A percentile compares a stretch with the other conserved stretches of the same genome.
These are phyloP conservation scores for Starmera caribaea DNA, from an alignment of 805 yeast species.

Conservation along the genomic window DNA sequence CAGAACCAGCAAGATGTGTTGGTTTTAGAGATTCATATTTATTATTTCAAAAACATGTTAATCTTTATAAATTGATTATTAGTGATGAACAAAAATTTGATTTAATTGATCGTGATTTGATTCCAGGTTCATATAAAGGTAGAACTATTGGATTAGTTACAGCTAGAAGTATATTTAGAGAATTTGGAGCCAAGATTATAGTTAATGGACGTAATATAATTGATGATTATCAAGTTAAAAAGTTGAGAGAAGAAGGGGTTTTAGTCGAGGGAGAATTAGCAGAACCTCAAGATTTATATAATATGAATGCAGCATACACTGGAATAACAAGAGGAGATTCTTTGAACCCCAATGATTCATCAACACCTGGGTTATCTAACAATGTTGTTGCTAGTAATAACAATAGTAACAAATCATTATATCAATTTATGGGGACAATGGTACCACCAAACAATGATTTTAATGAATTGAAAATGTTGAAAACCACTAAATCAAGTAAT, in stretches of 20 bases:
- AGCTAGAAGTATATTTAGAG: slow-evolving; percentile 81
- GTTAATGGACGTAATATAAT: slow-evolving; percentile 68
- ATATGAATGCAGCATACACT: too few species aligned
- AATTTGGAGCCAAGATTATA: slow-evolving; percentile 82
- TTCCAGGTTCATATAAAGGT: slow-evolving; percentile 88
- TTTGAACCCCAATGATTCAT: slow-evolving; percentile 29
- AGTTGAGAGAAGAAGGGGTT: slow-evolving; percentile 41
- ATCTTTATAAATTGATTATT: slow-evolving; percentile 63
- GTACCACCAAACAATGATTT: slow-evolving; percentile 7
- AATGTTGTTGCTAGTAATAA: slow-evolving; percentile 49
- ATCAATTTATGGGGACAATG: slow-evolving; percentile 22
- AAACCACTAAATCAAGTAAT: slow-evolving; percentile 10
- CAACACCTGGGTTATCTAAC: slow-evolving; percentile 29
- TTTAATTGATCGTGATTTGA: slow-evolving; percentile 66
- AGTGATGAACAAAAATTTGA: slow-evolving; percentile 74
- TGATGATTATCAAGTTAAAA: slow-evolving; percentile 82
- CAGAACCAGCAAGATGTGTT: slow-evolving; percentile 93
- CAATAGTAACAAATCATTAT: slow-evolving; percentile 26
- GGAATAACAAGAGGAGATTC: too few species aligned
- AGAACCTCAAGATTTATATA: slow-evolving; percentile 42
- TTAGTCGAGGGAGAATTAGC: slow-evolving; percentile 65
- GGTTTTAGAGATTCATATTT: slow-evolving; percentile 90
- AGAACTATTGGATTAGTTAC: slow-evolving; percentile 84
- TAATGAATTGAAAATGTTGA: slow-evolving; percentile 15
- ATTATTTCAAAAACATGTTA: slow-evolving; percentile 77